Evolutionary conservation across 2,329 filamentous ascomycete species (phyloP).

Genomic region (Pseudogymnoascus sp.): DNA sequence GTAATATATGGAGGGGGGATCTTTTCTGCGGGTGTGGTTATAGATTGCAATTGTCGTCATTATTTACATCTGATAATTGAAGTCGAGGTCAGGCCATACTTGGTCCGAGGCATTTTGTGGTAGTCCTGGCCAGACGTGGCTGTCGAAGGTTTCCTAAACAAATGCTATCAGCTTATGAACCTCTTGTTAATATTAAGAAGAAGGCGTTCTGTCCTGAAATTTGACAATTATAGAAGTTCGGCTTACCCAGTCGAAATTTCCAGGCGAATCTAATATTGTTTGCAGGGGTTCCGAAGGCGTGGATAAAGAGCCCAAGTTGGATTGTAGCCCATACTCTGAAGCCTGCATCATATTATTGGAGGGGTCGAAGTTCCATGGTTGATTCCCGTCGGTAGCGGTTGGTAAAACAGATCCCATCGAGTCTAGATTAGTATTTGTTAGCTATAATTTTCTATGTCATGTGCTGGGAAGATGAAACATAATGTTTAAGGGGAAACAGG

Average conservation of each 20-base stretch:
- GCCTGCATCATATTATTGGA: background rate
- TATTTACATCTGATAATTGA: constrained; percentile 13
- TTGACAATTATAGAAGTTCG: background rate
- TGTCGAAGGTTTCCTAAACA: constrained; percentile 21
- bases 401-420: background rate
- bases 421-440: background rate
- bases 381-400: background rate
- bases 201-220: background rate
- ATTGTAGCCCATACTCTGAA: background rate
- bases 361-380: background rate
- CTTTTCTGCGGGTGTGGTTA: background rate
- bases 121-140: constrained; percentile 16
- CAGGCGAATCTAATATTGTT: constrained; percentile 19
- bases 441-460: background rate
- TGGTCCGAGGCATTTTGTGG: constrained; percentile 13
- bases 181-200: background rate
- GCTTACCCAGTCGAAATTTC: constrained; percentile 25
- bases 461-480: background rate
- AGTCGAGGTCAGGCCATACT: constrained; percentile 16
- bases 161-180: background rate
- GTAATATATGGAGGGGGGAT: background rate
- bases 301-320: background rate
- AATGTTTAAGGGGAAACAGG: too few relatives aligned
- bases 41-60: constrained; percentile 15
- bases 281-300: constrained; percentile 17